These are phyloP conservation scores for Cucumis variabilis DNA, from an alignment of 331 rosid species.

Conservation along the genomic window DNA sequence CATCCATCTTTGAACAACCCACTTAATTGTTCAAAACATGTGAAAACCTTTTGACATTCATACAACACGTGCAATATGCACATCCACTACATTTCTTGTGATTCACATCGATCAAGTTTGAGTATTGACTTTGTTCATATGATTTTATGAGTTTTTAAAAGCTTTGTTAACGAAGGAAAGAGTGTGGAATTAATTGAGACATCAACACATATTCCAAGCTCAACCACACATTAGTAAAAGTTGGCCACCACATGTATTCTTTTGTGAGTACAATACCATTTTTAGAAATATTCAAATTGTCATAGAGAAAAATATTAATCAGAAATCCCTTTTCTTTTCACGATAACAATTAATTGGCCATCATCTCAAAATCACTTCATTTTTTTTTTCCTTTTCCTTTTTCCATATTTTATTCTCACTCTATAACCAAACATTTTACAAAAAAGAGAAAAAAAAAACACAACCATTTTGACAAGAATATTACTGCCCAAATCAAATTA, in stretches of 20 bases:
- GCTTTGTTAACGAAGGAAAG: no score
- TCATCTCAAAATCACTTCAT: neutral
- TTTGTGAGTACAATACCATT: neutral
- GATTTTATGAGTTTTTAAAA: no score
- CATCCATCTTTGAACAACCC: neutral
- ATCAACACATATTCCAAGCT: neutral
- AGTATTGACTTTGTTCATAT: neutral
- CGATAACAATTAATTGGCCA: neutral
- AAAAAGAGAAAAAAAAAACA: neutral
- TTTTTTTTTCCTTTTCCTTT: neutral
- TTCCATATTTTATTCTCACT: constrained; percentile 10
- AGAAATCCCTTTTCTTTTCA: neutral
- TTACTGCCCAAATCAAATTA: neutral
- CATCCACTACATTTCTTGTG: neutral
- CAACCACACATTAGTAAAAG: neutral
- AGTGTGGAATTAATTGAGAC: no score
- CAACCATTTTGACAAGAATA: constrained; percentile 6
- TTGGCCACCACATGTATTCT: neutral
- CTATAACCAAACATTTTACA: neutral
- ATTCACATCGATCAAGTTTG: neutral
- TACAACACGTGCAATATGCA: neutral
- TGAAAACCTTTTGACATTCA: no score
- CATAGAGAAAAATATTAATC: neutral
- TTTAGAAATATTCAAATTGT: neutral
- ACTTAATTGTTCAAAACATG: neutral